phyloP scores from a whole-genome alignment of 345 rosid species.

The Syzygium aqueum region DNA sequence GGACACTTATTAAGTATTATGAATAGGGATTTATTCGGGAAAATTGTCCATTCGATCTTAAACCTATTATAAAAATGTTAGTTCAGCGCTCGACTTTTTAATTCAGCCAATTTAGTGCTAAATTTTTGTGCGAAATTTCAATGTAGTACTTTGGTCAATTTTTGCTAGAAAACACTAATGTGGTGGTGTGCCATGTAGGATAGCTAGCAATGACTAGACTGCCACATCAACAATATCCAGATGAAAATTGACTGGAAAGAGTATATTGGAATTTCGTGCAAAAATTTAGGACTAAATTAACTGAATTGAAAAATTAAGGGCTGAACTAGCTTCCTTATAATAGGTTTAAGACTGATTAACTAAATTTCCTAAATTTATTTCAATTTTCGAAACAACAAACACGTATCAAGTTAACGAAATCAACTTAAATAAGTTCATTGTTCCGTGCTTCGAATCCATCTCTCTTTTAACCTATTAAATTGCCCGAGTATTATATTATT shows the following conservation, averaged over 20 bases:
- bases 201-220: accelerated
- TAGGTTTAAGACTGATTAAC: not conserved
- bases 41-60: not conserved
- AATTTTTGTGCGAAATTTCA: accelerated
- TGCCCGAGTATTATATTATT: not conserved
- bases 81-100: not conserved
- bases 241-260: accelerated
- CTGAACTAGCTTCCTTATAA: not conserved
- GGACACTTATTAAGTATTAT: not conserved
- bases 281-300: not conserved
- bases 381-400: not conserved
- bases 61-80: not conserved
- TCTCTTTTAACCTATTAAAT: not conserved
- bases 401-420: not conserved
- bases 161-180: not conserved
- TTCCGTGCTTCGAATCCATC: not conserved
- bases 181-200: not conserved
- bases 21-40: not conserved
- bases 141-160: not conserved
- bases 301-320: not conserved
- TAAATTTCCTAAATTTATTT: not conserved
- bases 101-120: not conserved
- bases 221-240: accelerated
- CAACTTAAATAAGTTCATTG: not conserved
- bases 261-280: not conserved